Evolutionary conservation across 768 basidiomycete species (phyloP), one percentile per base, ranked within the genome.

Genomic region (Multifurca ochricompacta): DNA sequence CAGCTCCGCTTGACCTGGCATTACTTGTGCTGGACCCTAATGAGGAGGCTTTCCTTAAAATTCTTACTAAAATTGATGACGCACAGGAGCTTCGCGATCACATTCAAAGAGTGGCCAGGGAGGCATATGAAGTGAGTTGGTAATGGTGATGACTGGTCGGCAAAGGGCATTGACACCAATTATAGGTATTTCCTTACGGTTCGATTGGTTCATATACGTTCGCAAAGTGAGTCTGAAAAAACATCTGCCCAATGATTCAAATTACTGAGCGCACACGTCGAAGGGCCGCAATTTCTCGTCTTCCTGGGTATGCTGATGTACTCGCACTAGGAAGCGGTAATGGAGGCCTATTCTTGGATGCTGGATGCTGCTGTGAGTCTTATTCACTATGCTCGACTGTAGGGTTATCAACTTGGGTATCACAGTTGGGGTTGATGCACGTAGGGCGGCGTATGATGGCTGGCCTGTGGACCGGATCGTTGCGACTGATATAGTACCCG

Each of bases 351-450:
- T 62, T 77, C 18, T 65, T 78, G 14, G 77, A 78, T 36, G 62
- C 73, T 13, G 76, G 71, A 9, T 77, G 73, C 54, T 75, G 74
- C 59, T 69, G 76, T 77, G 45, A 52, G 74, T 57, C 25, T 23
- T 36, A 13, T 31, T 49, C 21, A 6, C n/a, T 37, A 14, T 27
- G 13, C 23, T n/a, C 13, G 9, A 14, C 21, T 36, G 28, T 23
- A 28, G 18, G 44, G 21, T 11, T 27, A 18, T 28, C 21, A 14
- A 3, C 11, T 34, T 42, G 6, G 28, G 8, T 25, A 2, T 6
- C 14, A 9, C 40, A 73, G 73, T 75, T 45, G 76, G 75, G 0
- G 69, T 66, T 31, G 77, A 77, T 52, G 62, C 68, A 14, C 66
- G 74, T 27, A 74, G 69, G 58, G 72, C 66, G 2, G 65, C 69